These are phyloP conservation scores for Betula pendula DNA, from an alignment of 306 rosid species.

Conservation along the genomic window DNA sequence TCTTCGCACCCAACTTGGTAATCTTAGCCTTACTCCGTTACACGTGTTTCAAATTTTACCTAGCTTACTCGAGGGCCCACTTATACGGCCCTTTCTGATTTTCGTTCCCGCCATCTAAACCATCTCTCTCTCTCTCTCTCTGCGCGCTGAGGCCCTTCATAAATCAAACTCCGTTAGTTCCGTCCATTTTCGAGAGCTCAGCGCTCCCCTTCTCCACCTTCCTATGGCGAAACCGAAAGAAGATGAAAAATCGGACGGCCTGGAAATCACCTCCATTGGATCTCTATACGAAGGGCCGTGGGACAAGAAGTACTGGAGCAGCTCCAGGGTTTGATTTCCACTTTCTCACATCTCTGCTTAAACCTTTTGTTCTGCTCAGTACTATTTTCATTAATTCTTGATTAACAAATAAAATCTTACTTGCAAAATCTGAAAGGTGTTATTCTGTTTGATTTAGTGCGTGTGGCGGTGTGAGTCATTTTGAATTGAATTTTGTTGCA, in stretches of 20 bases:
- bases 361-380: neutral
- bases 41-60: too few species aligned
- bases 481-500: neutral
- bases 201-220: neutral
- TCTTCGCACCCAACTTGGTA: too few species aligned
- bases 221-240: conserved; percentile 38
- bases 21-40: neutral
- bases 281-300: conserved; percentile 71
- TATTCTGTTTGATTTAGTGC: neutral
- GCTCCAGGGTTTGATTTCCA: conserved; percentile 68
- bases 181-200: neutral
- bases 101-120: conserved; percentile 37
- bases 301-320: conserved; percentile 96
- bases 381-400: neutral
- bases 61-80: too few species aligned
- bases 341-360: neutral
- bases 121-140: neutral
- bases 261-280: conserved; percentile 78
- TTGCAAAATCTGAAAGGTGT: neutral
- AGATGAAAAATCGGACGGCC: conserved; percentile 45
- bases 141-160: neutral
- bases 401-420: neutral
- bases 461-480: neutral
- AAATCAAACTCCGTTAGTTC: neutral
- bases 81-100: neutral